Conservation (phyloP, 2,329 filamentous ascomycete species). For the Lecanicillium sp. region DNA sequence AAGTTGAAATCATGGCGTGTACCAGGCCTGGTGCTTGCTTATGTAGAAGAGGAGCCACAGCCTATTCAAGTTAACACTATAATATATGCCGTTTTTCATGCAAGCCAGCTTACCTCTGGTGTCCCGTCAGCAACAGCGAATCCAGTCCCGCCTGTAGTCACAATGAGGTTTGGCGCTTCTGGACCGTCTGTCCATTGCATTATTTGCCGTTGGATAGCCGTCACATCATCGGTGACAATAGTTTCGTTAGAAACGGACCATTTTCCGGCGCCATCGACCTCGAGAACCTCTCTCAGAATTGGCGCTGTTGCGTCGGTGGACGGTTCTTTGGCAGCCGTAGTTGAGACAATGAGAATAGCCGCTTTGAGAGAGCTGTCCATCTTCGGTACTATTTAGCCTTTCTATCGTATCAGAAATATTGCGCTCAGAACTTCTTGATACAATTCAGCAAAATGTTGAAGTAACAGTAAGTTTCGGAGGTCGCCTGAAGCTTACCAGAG, state of each 20-base stretch:
- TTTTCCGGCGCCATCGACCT: slow-evolving; percentile 53
- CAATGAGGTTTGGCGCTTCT: slow-evolving; percentile 61
- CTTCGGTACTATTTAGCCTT: not conserved
- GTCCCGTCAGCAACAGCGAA: slow-evolving; percentile 81
- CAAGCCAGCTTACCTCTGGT: slow-evolving; percentile 57
- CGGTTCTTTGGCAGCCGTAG: slow-evolving; percentile 74
- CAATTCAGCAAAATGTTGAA: no score
- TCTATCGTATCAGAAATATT: no score
- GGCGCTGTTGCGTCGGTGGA: slow-evolving; percentile 67
- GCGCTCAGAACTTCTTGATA: no score
- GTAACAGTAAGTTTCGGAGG: slow-evolving; percentile 22
- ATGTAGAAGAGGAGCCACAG: slow-evolving; percentile 69
- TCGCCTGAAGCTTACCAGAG: no score
- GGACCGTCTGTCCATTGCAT: slow-evolving; percentile 63
- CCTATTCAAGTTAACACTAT: slow-evolving; percentile 36
- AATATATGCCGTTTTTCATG: not conserved
- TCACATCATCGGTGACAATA: slow-evolving; percentile 72
- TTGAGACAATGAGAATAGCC: slow-evolving; percentile 81
- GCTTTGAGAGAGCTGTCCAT: slow-evolving; percentile 47
- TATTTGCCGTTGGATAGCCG: slow-evolving; percentile 68
- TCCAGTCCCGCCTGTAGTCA: slow-evolving; percentile 89
- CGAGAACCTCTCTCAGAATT: slow-evolving; percentile 61
- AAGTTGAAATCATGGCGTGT: slow-evolving; percentile 89
- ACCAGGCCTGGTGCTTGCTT: slow-evolving; percentile 83
- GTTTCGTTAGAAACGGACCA: slow-evolving; percentile 63